Evolutionary conservation across 2,329 filamentous ascomycete genomes (phyloP).

Genomic region (Dactylellina drechsleri): DNA sequence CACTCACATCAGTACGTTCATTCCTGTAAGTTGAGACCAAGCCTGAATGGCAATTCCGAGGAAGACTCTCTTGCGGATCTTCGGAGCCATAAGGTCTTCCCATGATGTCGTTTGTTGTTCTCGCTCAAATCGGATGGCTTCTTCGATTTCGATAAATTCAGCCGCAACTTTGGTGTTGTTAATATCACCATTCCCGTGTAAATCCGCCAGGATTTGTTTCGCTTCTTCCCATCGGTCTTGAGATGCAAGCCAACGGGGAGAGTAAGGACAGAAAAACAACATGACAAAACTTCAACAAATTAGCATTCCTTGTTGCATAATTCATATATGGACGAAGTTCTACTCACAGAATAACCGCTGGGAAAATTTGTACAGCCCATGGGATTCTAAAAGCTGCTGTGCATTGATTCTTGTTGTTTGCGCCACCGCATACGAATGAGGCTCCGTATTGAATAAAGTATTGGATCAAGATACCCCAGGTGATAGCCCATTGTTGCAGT

Average conservation of each 20-base stretch:
- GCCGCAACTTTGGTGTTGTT: slow-evolving; percentile 71
- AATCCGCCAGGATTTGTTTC: slow-evolving; percentile 67
- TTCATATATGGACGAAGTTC: neutral
- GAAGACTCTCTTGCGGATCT: slow-evolving; percentile 69
- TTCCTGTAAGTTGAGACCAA: slow-evolving; percentile 71
- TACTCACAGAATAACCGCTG: slow-evolving; percentile 64
- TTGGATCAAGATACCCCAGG: slow-evolving; percentile 75
- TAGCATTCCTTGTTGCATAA: neutral
- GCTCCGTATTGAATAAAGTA: slow-evolving; percentile 75
- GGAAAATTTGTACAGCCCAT: slow-evolving; percentile 71
- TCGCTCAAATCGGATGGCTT: slow-evolving; percentile 68
- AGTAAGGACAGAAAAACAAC: slow-evolving; percentile 72
- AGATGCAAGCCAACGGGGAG: slow-evolving; percentile 75
- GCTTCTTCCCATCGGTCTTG: slow-evolving; percentile 75
- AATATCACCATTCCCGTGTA: slow-evolving; percentile 70
- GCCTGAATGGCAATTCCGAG: slow-evolving; percentile 70
- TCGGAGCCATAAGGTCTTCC: slow-evolving; percentile 65
- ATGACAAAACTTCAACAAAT: slow-evolving; percentile 63
- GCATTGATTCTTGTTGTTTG: slow-evolving; percentile 66
- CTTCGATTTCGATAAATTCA: slow-evolving; percentile 71
- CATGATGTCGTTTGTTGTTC: slow-evolving; percentile 67
- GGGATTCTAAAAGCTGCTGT: slow-evolving; percentile 70
- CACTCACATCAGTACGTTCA: slow-evolving; percentile 68
- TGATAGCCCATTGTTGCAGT: slow-evolving; percentile 76
- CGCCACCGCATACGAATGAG: slow-evolving; percentile 67